Evolutionary conservation across 345 rosid genomes (phyloP), one percentile per base, ranked within the genome.

Genomic region (Carallia brachiata): DNA sequence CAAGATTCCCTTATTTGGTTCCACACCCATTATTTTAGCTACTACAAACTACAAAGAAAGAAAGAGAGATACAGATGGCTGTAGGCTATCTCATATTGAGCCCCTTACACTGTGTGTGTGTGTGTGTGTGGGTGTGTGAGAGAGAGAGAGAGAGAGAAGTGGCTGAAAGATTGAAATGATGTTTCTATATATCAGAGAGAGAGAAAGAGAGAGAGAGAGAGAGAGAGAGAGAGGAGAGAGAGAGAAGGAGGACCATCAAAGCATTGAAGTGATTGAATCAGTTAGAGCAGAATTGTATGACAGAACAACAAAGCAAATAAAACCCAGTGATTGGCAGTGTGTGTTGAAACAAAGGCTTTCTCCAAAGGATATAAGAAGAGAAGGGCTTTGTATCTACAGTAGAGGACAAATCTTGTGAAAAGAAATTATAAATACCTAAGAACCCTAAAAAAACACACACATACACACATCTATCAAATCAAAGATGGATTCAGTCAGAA

Each of bases 261-360:
- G 83, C 73, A 64, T 73, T 76, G 87, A 84, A 86, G 85, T 80
- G 90, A 79, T 75, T 71, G 80, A 73, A 63, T 79, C 79, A 48
- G 84, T 79, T 80, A 57, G 74, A 69, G 68, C 68, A 61, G 79
- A 62, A 57, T 62, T 7, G 7, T 36, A 37, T 30, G 44, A 65
- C 40, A 48, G 64, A 61, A 61, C 52, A 19, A 55, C 37, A 71
- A 58, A 16, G 78, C 68, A 78, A 50, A 66, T 63, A 70, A 63
- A 78, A 68, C 72, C 79, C 50, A 44, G 72, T 70, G 75, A 71
- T 71, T 50, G 72, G 34, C 62, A 56, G 67, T 34, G 23, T 23
- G 23, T 62, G 28, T 48, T 19, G 65, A 66, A 65, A 32, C 18
- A 28, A 67, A 71, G 66, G 63, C 68, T 69, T 67, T 61, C 12